Evolutionary conservation across 345 rosid genomes (phyloP).

Genomic region (Gossypium ekmanianum): DNA sequence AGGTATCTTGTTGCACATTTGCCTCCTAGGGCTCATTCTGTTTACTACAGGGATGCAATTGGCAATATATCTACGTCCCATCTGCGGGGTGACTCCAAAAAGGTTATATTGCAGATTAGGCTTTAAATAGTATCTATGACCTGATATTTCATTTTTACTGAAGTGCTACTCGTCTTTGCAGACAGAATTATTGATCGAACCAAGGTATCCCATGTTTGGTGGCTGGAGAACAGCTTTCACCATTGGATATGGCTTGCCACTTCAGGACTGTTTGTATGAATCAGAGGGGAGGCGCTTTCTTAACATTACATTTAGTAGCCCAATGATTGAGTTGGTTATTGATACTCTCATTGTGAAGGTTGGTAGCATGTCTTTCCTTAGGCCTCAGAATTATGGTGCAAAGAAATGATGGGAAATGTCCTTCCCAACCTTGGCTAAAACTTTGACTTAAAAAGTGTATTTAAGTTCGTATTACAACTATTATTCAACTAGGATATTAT

Average conservation of each 20-base stretch:
- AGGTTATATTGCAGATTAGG: constrained; percentile 42
- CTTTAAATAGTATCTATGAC: neutral
- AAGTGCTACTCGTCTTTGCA: constrained; percentile 38
- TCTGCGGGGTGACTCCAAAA: constrained; percentile 68
- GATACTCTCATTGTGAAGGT: constrained; percentile 82
- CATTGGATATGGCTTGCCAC: constrained; percentile 90
- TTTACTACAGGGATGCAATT: constrained; percentile 89
- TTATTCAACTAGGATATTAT: neutral
- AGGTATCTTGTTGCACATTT: constrained; percentile 69
- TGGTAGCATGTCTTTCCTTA: constrained; percentile 21
- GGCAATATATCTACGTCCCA: constrained; percentile 96
- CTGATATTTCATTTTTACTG: constrained; percentile 26
- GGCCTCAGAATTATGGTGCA: neutral
- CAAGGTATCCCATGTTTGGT: constrained; percentile 92
- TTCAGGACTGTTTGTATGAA: constrained; percentile 67
- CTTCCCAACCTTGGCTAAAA: neutral
- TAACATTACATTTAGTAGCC: constrained; percentile 67
- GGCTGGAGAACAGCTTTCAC: constrained; percentile 97
- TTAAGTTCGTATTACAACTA: neutral
- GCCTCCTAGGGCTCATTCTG: constrained; percentile 93
- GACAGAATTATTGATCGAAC: constrained; percentile 84
- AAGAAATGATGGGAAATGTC: constrained; percentile 1
- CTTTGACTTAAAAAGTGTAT: neutral
- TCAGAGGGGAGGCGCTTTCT: constrained; percentile 76
- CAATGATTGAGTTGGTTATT: constrained; percentile 65